Conservation (phyloP, 306 rosid genomes). For the Biancaea sappan region DNA sequence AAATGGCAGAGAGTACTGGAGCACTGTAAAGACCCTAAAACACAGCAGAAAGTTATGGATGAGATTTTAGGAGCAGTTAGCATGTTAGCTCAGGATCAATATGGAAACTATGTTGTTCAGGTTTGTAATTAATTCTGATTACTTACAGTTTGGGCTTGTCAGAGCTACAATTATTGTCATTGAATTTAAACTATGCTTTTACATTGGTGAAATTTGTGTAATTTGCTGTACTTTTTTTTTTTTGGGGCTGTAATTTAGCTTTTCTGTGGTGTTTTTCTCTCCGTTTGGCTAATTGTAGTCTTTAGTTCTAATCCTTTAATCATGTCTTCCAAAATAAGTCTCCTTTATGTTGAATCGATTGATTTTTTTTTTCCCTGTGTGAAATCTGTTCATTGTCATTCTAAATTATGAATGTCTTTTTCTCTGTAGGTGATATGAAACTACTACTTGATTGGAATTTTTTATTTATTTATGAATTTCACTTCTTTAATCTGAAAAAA, state of each 20-base stretch:
- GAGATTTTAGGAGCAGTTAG: slow-evolving; percentile 91
- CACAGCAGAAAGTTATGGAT: slow-evolving; percentile 88
- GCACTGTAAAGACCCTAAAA: slow-evolving; percentile 68
- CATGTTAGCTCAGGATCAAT: slow-evolving; percentile 97
- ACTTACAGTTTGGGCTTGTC: neutral
- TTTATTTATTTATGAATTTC: neutral
- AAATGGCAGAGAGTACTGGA: slow-evolving; percentile 84
- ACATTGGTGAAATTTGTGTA: neutral
- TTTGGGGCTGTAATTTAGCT: neutral
- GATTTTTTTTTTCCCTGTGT: too few relatives aligned
- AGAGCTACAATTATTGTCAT: neutral
- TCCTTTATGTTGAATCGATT: neutral
- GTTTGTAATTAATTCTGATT: slow-evolving; percentile 44
- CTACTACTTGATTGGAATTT: neutral
- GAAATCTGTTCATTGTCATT: neutral
- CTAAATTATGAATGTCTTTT: neutral
- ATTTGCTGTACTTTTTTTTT: neutral
- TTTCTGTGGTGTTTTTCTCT: neutral
- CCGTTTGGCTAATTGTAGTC: neutral
- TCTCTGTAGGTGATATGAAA: neutral
- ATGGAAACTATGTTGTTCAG: slow-evolving; percentile 97
- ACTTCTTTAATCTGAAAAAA: neutral
- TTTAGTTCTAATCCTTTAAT: neutral
- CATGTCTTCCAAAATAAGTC: neutral
- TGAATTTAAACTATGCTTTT: neutral